phyloP scores from a whole-genome alignment of 768 basidiomycete genomes.

The Serpula lacrymans region DNA sequence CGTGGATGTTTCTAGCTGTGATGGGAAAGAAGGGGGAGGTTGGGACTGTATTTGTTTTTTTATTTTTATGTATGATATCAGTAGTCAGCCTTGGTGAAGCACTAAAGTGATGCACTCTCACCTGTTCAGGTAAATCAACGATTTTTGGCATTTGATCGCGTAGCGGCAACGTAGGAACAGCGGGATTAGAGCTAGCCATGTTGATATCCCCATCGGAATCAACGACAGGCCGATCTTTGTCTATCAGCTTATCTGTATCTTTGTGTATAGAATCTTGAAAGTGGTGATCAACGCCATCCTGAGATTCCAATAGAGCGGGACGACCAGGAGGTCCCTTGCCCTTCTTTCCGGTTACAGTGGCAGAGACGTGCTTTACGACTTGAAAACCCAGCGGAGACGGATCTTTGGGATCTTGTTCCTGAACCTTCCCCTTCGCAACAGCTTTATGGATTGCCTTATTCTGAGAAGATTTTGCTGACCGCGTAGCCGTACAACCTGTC shows the following conservation, averaged over 20 bases:
- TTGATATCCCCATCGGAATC: conserved; percentile 4
- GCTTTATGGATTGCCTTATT: conserved; percentile 2
- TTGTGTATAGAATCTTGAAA: no score
- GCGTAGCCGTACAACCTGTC: conserved; percentile 7
- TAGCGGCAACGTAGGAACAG: conserved; percentile 3
- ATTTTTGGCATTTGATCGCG: conserved; percentile 22
- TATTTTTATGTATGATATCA: no score
- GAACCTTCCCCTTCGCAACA: conserved; percentile 16
- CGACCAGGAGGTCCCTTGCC: conserved; percentile 7
- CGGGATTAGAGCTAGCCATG: conserved; percentile 1
- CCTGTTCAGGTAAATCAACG: conserved; percentile 34
- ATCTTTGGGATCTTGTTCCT: conserved; percentile 11
- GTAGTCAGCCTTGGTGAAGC: no score
- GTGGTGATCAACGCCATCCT: conserved; percentile 5
- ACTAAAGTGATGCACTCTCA: no score
- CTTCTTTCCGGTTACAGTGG: conserved; percentile 20
- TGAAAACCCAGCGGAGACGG: conserved; percentile 37
- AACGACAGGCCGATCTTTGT: neutral
- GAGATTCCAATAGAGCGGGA: conserved; percentile 2
- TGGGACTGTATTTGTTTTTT: no score
- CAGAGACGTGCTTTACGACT: conserved; percentile 38
- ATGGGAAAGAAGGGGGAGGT: conserved; percentile 54
- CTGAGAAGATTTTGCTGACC: conserved; percentile 5
- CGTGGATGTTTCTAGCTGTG: conserved; percentile 51
- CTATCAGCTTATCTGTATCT: conserved; percentile 9